Evolutionary conservation across 768 basidiomycete species (phyloP), one percentile per base, ranked within the genome.

Genomic region (Hemileccinum rubropunctum): DNA sequence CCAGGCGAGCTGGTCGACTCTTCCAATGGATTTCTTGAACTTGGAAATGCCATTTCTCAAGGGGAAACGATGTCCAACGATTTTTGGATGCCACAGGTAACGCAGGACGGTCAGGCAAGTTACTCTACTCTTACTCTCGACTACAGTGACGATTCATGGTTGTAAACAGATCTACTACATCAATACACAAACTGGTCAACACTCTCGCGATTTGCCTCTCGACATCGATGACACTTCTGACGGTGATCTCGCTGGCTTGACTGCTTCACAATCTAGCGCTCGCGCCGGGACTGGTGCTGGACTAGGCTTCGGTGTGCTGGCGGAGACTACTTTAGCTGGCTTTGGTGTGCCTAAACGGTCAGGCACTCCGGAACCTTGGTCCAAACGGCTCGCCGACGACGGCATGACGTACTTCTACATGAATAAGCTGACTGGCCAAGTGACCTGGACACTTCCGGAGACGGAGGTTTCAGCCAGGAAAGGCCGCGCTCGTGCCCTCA

Each of bases 61-160:
- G 67, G 67, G 45, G 64, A 51, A 40, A 67, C 73, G 11, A 71
- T 62, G 53, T 77, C 80, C 10, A 85, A 79, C 58, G 89, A 95
- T 58, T 95, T 86, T 69, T 98, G 95, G 95, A 83, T 94, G 65
- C 95, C 95, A 11, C 81, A 84, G 58, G 81, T 95, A 34, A 88
- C 88, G 3, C 70, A 77, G 38, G 83, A 89, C 58, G 91, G 91
- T 44, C 90, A 91, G 80, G 93, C 89, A 62, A 64, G 83, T 69
- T 33, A 18, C 48, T 41, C 44, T 35, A n/a, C 32, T 36, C 18
- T 47, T 48, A 27, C 9, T 11, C 14, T 38, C 17, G 37, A 18
- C 13, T 33, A 32, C 18, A 42, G 28, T 33, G 34, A 42, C 37
- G 14, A 34, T 43, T 44, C 1, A 56, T 32, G 41, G 3, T 21